Base-by-base conservation (phyloP, 1,284 basidiomycete genomes). In the Puccinia hordei region DNA sequence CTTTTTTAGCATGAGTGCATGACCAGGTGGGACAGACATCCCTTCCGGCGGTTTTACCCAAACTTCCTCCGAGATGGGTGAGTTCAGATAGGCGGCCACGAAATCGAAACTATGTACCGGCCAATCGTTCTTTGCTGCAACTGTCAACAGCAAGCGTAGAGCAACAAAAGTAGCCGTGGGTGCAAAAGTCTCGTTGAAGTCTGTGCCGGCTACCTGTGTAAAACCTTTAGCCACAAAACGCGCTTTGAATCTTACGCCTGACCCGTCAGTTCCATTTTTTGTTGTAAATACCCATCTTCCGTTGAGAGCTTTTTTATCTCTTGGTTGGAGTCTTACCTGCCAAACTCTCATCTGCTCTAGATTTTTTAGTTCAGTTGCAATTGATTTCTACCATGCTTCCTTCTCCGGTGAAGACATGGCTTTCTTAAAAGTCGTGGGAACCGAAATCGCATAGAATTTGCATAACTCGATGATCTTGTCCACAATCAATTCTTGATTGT, bases 41-140 rank as follows among this genome's bases (percentile, higher is more conserved):
- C 69, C 69, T 46, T 46, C 44, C 3, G 49, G 69, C 5, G 46
- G 46, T 72, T 49, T 72, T 5, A 72, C 69, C 69, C 69, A 72
- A 17, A 53, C 33, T 33, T 72, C 30, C 2, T 55, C 22, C 2
- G n/a, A 4, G 2, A 72, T 72, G 1, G 44, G 46, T 12, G 46
- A 49, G 24, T 53, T 27, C 2, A 74, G 30, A 13, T 74, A 74
- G 1, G 73, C 73, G 9, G 73, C 51, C 1, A 41, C 53, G 35
- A 73, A 57, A 57, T 73, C 55, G n/a, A 73, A 73, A 22, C 30
- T 24, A 22, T 74, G 53, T 13, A 59, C 30, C 4, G 30, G 57
- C 73, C 73, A 74, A 0, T 19, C 10, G 30, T 59, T 15, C n/a
- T 9, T 5, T 17, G 53, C 53, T 9, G 53, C 53, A 9, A 74